Evolutionary conservation across 805 yeast species (phyloP), one percentile per base, ranked within the genome.

Genomic region (Candida dendrica): DNA sequence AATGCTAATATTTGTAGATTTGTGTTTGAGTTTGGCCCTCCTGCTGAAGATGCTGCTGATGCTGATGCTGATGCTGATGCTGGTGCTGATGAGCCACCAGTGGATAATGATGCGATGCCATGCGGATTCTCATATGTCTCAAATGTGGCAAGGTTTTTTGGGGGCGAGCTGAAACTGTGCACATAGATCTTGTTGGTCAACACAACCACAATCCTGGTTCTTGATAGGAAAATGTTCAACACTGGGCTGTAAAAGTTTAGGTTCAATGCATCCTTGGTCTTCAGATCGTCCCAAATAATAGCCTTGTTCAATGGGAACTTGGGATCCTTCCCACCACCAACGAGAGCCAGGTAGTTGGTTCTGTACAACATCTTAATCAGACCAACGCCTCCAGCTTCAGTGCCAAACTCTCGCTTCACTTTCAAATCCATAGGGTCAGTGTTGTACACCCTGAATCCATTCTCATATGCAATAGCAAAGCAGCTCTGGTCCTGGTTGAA

Each of bases 401-500:
- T 56, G 8, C 47, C 63, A 50, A 78, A 75, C 19, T 67, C 72
- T 44, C 90, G 67, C 51, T 75, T 71, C 42, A 84, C 90, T 47
- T 89, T 68, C 45, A 78, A 62, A 45, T 84, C 93, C 66, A 90
- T 71, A 4, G 98, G 98, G 56, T 87, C 90, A 3, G 95, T 75
- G 56, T 84, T 85, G 68, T 79, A 91, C 11, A 91, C 95, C 41
- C 79, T 66, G 59, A 91, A 89, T 15, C 98, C 97, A 36, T 68
- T 62, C 45, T 85, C 89, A 47, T 79, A 82, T 40, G 93, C 85
- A 20, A 86, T 69, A 16, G 95, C 86, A 64, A 91, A 89, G 60
- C 97, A 91, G 31, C 88, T 82, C 53, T 80, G 84, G 64, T 90
- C 96, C 62, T 88, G 95, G 63, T 91, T 91, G 69, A 88, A 90